Conservation (phyloP, 2,329 filamentous ascomycete genomes). For the Diaporthe amygdali region DNA sequence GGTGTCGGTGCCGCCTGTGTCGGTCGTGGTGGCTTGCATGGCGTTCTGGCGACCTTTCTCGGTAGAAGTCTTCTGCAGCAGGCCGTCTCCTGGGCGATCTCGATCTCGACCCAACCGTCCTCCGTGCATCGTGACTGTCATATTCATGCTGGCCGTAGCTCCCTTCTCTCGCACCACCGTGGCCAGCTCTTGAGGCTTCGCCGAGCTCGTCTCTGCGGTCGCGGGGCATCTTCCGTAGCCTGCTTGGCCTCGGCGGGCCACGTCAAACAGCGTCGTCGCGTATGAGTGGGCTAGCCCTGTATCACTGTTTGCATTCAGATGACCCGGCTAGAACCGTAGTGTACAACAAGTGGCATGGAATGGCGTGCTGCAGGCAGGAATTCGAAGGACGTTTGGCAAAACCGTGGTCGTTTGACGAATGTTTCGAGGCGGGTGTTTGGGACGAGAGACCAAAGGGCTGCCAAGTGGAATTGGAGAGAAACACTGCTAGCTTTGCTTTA, state of each 20-base stretch:
- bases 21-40: neutral
- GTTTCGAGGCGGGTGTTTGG: neutral
- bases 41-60: neutral
- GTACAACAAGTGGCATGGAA: neutral
- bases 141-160: neutral
- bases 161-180: neutral
- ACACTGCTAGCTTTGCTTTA: neutral
- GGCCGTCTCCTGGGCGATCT: slow-evolving; percentile 18
- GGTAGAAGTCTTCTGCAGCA: slow-evolving; percentile 20
- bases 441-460: neutral
- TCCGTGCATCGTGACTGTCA: neutral
- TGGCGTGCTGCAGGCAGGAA: neutral
- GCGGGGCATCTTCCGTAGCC: neutral
- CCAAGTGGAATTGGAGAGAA: neutral
- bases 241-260: neutral
- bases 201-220: neutral
- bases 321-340: neutral
- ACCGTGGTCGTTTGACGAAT: slow-evolving; percentile 15
- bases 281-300: neutral
- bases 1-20: neutral
- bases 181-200: neutral
- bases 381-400: neutral
- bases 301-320: neutral
- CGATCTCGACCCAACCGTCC: neutral
- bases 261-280: neutral